Evolutionary conservation across 1,284 basidiomycete genomes (phyloP).

Genomic region (Tremellales sp.): DNA sequence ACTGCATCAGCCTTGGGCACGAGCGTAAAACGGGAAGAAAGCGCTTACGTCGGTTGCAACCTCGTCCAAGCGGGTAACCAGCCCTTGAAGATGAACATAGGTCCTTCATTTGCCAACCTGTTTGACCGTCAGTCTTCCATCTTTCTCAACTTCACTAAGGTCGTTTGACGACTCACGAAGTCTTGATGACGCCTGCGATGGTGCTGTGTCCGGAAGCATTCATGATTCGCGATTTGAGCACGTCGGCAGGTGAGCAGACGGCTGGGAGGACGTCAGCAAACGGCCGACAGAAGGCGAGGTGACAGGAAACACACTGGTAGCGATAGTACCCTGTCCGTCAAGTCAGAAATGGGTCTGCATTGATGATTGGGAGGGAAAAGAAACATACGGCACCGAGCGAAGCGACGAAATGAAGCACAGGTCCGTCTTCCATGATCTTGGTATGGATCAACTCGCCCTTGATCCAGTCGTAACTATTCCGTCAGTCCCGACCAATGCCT

Average conservation of each 20-base stretch:
- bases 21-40: not conserved
- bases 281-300: not conserved
- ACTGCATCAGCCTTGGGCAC: not conserved
- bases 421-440: slow-evolving; percentile 49
- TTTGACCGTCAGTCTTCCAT: not conserved
- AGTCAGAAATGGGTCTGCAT: too few species aligned
- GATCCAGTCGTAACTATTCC: slow-evolving; percentile 53
- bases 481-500: not conserved
- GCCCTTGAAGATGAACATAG: slow-evolving; percentile 54
- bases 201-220: slow-evolving; percentile 29
- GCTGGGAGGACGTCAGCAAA: slow-evolving; percentile 49
- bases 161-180: slow-evolving; percentile 5
- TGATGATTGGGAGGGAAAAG: not conserved
- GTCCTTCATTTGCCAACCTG: slow-evolving; percentile 17
- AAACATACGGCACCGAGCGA: slow-evolving; percentile 48
- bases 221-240: slow-evolving; percentile 54
- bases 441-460: slow-evolving; percentile 49
- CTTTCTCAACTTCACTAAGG: slow-evolving; percentile 19
- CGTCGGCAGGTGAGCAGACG: slow-evolving; percentile 51
- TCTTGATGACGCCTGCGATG: slow-evolving; percentile 20
- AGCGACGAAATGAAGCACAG: slow-evolving; percentile 51
- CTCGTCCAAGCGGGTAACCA: slow-evolving; percentile 54
- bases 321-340: not conserved
- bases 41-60: not conserved
- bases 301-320: not conserved